Evolutionary conservation across 176 grass and related monocot genomes (phyloP).

Genomic region (Paspalum vaginatum): DNA sequence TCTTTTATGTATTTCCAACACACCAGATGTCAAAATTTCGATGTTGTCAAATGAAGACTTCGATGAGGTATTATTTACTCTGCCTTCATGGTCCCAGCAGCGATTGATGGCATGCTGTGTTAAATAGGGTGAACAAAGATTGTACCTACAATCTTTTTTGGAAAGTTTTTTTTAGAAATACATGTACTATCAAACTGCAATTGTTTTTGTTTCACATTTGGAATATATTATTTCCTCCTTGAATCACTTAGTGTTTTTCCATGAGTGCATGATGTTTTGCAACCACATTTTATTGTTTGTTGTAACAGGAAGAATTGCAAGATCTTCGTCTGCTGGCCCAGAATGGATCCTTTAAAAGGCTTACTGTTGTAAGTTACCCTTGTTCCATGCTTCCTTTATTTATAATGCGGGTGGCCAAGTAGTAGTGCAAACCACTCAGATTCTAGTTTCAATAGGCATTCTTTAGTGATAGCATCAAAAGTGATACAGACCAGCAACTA

Average conservation of each 20-base stretch:
- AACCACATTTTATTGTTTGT: conserved; percentile 31
- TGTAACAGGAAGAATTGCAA: conserved; percentile 76
- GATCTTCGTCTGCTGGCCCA: conserved; percentile 62
- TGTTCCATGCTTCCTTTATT: background rate
- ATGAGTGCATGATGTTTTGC: conserved; percentile 27
- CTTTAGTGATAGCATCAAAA: background rate
- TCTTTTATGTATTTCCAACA: conserved; percentile 61
- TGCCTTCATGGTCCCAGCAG: background rate
- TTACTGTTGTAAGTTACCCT: conserved; percentile 79
- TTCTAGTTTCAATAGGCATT: conserved; percentile 18
- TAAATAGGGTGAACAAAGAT: background rate
- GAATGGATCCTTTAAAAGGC: conserved; percentile 64
- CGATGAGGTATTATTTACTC: conserved; percentile 64
- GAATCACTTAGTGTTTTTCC: too few relatives aligned
- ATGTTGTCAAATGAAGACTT: conserved; percentile 80
- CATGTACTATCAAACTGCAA: too few relatives aligned
- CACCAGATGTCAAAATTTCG: conserved; percentile 66
- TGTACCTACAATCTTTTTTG: background rate
- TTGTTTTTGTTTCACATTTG: conserved; percentile 1
- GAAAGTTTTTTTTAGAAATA: background rate
- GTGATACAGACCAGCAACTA: background rate
- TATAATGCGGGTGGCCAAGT: background rate
- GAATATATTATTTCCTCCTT: conserved; percentile 11
- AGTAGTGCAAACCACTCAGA: background rate
- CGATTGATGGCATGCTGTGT: background rate